Evolutionary conservation across 2,329 filamentous ascomycete genomes (phyloP).

Genomic region (Sclerotinia spermophila): DNA sequence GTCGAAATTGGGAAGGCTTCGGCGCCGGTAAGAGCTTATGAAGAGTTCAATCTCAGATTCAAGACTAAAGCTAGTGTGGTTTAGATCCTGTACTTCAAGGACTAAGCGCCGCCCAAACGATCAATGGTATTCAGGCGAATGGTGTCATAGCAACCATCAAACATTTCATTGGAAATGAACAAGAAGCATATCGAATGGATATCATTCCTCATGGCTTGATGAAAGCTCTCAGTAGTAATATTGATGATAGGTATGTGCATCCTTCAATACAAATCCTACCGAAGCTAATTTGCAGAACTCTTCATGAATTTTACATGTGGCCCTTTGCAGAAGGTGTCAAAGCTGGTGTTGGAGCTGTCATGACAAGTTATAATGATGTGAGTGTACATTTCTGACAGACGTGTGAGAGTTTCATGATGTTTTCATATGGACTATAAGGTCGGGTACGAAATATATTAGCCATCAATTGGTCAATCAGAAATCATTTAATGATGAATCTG

Average conservation of each 20-base stretch:
- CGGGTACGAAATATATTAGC: background rate
- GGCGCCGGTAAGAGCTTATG: conserved; percentile 40
- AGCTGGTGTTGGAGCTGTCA: conserved; percentile 73
- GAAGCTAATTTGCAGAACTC: conserved; percentile 38
- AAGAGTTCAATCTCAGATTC: background rate
- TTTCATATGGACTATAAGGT: background rate
- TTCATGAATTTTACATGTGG: conserved; percentile 60
- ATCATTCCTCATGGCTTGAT: conserved; percentile 35
- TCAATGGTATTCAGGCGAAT: conserved; percentile 54
- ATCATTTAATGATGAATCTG: background rate
- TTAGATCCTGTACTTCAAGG: conserved; percentile 62
- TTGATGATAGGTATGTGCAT: conserved; percentile 47
- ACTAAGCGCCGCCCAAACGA: conserved; percentile 47
- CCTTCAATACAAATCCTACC: background rate
- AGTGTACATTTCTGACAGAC: background rate
- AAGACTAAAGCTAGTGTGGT: conserved; percentile 25
- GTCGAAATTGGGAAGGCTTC: conserved; percentile 74
- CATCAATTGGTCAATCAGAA: background rate
- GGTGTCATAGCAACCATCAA: conserved; percentile 56
- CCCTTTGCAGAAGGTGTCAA: conserved; percentile 56
- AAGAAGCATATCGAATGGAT: conserved; percentile 36
- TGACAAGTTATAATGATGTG: conserved; percentile 74
- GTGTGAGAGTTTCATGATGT: background rate
- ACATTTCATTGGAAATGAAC: conserved; percentile 53
- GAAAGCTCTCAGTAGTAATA: conserved; percentile 44